Evolutionary conservation across 1,284 basidiomycete genomes (phyloP), one percentile per base, ranked within the genome.

Genomic region (Ceratobasidium sp.): DNA sequence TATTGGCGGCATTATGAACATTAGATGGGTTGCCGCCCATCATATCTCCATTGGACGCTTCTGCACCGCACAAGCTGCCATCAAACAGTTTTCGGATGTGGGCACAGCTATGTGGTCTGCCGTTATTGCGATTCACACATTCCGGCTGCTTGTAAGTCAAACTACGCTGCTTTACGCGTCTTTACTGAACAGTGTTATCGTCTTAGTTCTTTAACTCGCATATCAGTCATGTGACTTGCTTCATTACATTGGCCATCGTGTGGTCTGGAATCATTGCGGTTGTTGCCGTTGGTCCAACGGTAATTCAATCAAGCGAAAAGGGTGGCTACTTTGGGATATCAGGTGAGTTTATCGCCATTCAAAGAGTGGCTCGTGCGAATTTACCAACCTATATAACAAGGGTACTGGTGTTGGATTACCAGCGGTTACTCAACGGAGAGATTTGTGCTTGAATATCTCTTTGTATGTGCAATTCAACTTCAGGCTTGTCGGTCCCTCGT

Each of bases 331-430:
- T 79, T 79, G 84, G 74, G 74, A 82, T 20, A 86, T 85, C 7
- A 85, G 85, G 27, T 87, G 79, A 80, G 85, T 27, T 12, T 18
- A 33, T 23, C 12, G n/a, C 23, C 10, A 30, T 18, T 82, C 16
- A 55, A 35, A 20, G 62, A 38, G n/a, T 65, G 3, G 44, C 57
- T 70, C 64, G 38, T 23, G 23, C 65, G 57, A 30, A 30, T 57
- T 27, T 30, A 33, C 30, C 38, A 73, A 77, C 71, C 30, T n/a
- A 62, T 30, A 30, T 14, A 67, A 85, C 84, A 85, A 84, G 74
- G 86, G 23, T 68, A 68, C 30, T 79, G 87, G 87, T 88, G 87
- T 79, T 88, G 87, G 87, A 86, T 88, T 77, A 83, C 84, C 23
- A 60, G 81, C 18, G 41, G 83, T 20, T 86, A 83, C 78, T 68